These are phyloP conservation scores for Podaxis sp. DNA, from an alignment of 768 basidiomycete genomes.

Conservation along the genomic window DNA sequence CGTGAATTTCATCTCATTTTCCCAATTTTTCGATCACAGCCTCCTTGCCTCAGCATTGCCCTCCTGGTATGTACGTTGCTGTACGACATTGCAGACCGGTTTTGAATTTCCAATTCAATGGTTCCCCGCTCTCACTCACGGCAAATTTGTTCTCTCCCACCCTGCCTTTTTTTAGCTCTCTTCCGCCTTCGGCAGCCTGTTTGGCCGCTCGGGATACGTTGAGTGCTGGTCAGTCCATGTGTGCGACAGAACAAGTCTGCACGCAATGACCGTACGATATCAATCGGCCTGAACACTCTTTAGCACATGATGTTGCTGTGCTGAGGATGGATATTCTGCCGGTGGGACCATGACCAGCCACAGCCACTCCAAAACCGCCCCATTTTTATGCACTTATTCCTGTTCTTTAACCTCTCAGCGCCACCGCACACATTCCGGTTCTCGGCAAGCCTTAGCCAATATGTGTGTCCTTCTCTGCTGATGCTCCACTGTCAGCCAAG, in stretches of 20 bases:
- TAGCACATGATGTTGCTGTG: background rate
- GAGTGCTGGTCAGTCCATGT: background rate
- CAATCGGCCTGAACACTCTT: background rate
- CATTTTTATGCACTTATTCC: background rate
- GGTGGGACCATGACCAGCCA: background rate
- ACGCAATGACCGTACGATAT: background rate
- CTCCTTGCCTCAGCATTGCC: background rate
- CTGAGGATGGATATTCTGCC: background rate
- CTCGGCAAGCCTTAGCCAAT: background rate
- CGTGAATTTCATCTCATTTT: conserved; percentile 3
- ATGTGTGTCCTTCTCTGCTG: background rate
- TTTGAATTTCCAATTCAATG: background rate
- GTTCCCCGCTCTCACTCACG: background rate
- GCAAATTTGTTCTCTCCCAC: background rate
- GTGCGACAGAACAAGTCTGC: background rate
- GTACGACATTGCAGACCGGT: background rate
- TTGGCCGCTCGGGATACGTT: background rate
- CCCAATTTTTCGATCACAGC: background rate
- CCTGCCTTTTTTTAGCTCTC: background rate
- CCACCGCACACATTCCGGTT: background rate
- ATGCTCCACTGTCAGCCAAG: background rate
- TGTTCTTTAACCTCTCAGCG: background rate
- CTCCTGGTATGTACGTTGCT: background rate
- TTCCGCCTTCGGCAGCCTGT: background rate
- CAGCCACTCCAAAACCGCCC: background rate